These are phyloP conservation scores for Anaeromyces robustus DNA, from an alignment of 192 early-diverging fungal genomes.

Conservation along the genomic window DNA sequence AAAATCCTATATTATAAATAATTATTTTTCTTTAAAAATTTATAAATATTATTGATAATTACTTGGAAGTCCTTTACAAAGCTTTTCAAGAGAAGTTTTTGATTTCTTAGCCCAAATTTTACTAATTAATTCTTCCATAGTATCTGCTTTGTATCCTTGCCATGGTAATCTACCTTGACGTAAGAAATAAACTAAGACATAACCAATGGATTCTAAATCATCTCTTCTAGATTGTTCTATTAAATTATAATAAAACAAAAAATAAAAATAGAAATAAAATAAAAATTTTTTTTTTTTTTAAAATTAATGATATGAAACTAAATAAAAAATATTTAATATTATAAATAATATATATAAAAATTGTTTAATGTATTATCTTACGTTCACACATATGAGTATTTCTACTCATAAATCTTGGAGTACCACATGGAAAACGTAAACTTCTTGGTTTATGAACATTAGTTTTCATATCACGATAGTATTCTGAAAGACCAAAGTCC, in stretches of 20 bases:
- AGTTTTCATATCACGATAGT: slow-evolving; percentile 70
- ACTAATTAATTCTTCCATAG: slow-evolving; percentile 14
- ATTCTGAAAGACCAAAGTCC: slow-evolving; percentile 83
- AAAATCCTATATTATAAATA: too few species aligned
- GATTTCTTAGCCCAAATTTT: not conserved
- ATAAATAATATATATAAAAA: not conserved
- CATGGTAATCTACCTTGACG: slow-evolving; percentile 77
- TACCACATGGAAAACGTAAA: not conserved
- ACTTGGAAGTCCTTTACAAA: not conserved
- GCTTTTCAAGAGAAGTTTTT: not conserved
- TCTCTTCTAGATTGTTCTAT: slow-evolving; percentile 80
- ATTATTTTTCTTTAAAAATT: too few species aligned
- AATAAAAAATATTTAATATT: not conserved
- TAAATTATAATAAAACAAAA: not conserved
- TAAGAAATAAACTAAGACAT: slow-evolving; percentile 76
- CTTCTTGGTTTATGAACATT: slow-evolving; percentile 18
- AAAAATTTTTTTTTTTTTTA: too few species aligned
- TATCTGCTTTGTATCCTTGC: slow-evolving; percentile 80
- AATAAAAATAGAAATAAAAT: too few species aligned
- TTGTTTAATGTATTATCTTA: too few species aligned
- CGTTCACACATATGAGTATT: slow-evolving; percentile 48
- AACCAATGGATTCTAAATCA: slow-evolving; percentile 77
- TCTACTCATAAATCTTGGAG: not conserved
- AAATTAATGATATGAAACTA: too few species aligned
- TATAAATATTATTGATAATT: too few species aligned